Base-by-base conservation (phyloP, 306 rosid species). In the Delonix regia region DNA sequence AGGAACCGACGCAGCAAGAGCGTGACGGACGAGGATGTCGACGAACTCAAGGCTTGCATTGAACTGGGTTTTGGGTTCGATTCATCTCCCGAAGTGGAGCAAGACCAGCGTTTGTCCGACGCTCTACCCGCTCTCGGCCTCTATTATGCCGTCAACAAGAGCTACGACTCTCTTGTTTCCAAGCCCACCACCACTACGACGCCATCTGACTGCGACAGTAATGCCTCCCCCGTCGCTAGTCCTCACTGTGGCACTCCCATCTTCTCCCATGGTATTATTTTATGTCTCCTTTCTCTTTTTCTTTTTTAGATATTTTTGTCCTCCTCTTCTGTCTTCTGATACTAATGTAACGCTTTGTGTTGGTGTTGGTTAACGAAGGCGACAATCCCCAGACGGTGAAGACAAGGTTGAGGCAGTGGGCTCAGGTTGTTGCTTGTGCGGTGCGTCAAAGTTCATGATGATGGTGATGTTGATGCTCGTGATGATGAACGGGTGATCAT, bases 341-440 rank as follows among this genome's bases (percentile, higher is more conserved):
- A 27, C 11, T 66, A 28, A 3, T 39, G 16, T 36, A 6, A 7
- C 9, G 4, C 7, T 70, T 6, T 42, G 4, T 45, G 66, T 57
- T 62, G 33, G 33, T 34, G 21, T 33, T 47, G 60, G 66, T 76
- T 6, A 53, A 51, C 82, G 82, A 79, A 95, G 99, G 88, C 4
- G 98, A 95, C 78, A 87, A 89, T 81, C 91, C 97, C 1, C 90
- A 93, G 83, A 86, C 81, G 85, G 89, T 93, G 86, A 95, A 95
- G 90, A 80, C 90, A 22, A 87, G 93, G 88, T 76, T 95, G 78
- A 89, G 77, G 85, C 97, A 91, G 79, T 95, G 99, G 99, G 99
- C 99, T 2, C 97, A 95, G 89, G 97, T 95, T 52, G 98, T 95
- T 76, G 98, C 94, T 76, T 95, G 99, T 85, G 71, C 99, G 52